These are phyloP conservation scores for Bretziella fagacearum DNA, from an alignment of 2,329 filamentous ascomycete species.

Conservation along the genomic window DNA sequence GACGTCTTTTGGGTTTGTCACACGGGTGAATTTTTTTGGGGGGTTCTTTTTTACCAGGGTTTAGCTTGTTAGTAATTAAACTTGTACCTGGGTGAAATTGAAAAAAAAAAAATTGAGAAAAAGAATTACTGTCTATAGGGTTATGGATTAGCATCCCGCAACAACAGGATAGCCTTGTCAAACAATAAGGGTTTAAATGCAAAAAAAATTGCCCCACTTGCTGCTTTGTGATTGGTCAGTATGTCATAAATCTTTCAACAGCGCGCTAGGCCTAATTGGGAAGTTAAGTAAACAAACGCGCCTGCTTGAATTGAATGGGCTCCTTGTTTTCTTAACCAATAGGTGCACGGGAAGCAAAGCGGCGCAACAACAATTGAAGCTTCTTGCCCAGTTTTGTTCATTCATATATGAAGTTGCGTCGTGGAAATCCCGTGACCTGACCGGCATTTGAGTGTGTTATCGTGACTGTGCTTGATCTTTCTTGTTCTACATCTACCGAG, in stretches of 20 bases:
- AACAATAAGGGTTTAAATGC: neutral
- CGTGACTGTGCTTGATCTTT: no score
- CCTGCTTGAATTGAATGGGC: neutral
- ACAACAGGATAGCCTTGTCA: no score
- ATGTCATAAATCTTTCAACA: neutral
- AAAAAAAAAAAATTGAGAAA: no score
- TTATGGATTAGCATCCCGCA: no score
- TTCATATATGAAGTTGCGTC: neutral
- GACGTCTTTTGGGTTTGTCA: no score
- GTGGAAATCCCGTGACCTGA: neutral
- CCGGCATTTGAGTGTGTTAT: neutral
- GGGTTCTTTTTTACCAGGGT: no score
- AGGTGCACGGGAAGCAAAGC: neutral
- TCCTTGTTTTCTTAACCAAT: neutral
- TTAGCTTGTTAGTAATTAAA: no score
- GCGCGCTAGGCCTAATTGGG: conserved; percentile 22
- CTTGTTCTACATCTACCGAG: neutral
- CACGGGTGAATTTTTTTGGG: no score
- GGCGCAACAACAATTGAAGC: neutral
- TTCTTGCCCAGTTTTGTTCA: neutral
- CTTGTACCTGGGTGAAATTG: no score
- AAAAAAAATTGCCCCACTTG: neutral
- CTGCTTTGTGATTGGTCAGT: conserved; percentile 4
- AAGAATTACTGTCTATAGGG: no score
- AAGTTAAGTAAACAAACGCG: conserved; percentile 26